Conservation (phyloP, 2,329 filamentous ascomycete species). For the Teratosphaeria destructans region DNA sequence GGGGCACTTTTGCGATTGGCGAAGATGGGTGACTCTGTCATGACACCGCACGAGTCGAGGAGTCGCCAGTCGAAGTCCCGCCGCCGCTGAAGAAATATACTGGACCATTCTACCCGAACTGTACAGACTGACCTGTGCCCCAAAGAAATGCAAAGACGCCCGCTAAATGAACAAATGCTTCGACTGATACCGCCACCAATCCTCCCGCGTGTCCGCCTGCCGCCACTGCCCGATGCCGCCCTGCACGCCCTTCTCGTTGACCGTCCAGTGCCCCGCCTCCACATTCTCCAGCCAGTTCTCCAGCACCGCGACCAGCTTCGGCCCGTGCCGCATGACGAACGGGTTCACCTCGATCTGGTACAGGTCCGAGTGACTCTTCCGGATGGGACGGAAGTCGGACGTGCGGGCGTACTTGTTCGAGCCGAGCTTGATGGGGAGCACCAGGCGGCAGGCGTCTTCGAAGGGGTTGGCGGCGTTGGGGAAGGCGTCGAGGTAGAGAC, state of each 20-base stretch:
- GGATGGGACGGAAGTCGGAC: constrained; percentile 20
- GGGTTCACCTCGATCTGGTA: constrained; percentile 25
- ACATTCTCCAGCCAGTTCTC: constrained; percentile 24
- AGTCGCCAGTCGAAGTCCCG: not conserved
- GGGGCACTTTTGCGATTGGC: no score
- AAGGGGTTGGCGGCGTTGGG: constrained; percentile 25
- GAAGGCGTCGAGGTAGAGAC: constrained; percentile 25
- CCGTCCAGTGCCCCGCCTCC: constrained; percentile 23
- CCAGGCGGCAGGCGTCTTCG: constrained; percentile 24
- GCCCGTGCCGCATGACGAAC: constrained; percentile 24
- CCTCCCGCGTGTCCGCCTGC: constrained; percentile 23
- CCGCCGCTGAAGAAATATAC: not conserved
- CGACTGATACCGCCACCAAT: constrained; percentile 25
- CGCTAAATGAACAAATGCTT: constrained; percentile 6
- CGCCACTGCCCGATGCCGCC: constrained; percentile 24
- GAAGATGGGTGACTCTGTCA: not conserved
- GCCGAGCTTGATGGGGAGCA: constrained; percentile 22
- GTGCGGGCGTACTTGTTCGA: constrained; percentile 21
- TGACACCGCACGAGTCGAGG: not conserved
- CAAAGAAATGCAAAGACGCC: not conserved
- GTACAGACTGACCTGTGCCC: not conserved
- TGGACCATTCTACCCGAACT: not conserved
- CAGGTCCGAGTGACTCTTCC: constrained; percentile 21
- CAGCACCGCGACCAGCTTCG: constrained; percentile 22
- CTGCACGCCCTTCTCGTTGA: constrained; percentile 22